A percentile compares a stretch with the other conserved stretches of the same genome.
phyloP scores from a whole-genome alignment of 768 basidiomycete genomes.

The Auricularia sp. region DNA sequence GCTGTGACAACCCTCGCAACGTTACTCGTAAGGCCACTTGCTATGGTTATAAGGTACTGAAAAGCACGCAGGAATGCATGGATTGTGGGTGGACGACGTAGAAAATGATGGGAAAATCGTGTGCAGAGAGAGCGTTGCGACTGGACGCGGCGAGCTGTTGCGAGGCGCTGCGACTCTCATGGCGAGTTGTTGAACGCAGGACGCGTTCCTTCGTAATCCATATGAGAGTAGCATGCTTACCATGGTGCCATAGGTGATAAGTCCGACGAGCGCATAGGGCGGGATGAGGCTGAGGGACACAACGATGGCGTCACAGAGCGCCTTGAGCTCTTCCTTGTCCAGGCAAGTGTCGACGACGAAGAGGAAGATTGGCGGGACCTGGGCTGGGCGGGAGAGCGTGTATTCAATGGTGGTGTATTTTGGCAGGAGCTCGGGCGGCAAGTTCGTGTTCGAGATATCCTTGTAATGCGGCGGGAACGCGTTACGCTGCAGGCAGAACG shows the following conservation, averaged over 20 bases:
- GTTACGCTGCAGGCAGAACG: conserved; percentile 94
- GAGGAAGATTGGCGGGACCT: conserved; percentile 91
- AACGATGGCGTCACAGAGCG: conserved; percentile 87
- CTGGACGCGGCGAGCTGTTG: too few relatives aligned
- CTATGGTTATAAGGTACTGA: too few relatives aligned
- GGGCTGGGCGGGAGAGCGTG: conserved; percentile 85
- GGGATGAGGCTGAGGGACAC: conserved; percentile 89
- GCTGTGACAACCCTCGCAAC: too few relatives aligned
- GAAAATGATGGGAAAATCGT: too few relatives aligned
- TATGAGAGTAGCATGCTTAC: too few relatives aligned
- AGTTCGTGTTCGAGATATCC: conserved; percentile 93
- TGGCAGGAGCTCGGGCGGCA: conserved; percentile 90
- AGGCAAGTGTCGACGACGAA: conserved; percentile 97
- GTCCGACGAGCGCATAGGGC: conserved; percentile 86
- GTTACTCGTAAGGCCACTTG: too few relatives aligned
- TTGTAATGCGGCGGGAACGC: conserved; percentile 98
- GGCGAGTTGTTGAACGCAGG: too few relatives aligned
- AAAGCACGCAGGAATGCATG: too few relatives aligned
- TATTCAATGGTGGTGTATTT: conserved; percentile 99
- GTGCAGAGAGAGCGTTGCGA: too few relatives aligned
- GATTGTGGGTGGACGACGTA: too few relatives aligned
- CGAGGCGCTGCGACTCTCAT: too few relatives aligned
- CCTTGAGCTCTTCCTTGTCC: conserved; percentile 91
- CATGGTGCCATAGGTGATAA: conserved; percentile 97
- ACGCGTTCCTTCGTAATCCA: too few relatives aligned